Conservation (phyloP, 805 yeast species). For the Myxozyma vanderwaltii region DNA sequence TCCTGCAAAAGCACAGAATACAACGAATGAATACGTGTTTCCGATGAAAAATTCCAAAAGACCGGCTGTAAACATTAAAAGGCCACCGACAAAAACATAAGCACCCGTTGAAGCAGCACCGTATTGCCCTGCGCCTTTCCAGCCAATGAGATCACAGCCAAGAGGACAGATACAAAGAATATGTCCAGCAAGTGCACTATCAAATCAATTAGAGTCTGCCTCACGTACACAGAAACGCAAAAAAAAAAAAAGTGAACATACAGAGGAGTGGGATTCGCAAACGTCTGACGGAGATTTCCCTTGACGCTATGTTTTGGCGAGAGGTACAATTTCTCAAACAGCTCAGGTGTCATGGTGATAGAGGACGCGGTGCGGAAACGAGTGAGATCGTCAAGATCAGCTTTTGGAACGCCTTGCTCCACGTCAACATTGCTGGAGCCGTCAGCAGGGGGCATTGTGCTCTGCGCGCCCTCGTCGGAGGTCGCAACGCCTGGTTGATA, state of each 20-base stretch:
- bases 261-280: slow-evolving; percentile 35
- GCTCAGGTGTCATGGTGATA: slow-evolving; percentile 33
- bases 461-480: not conserved
- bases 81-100: slow-evolving; percentile 29
- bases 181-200: slow-evolving; percentile 28
- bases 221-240: too few relatives aligned
- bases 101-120: slow-evolving; percentile 35
- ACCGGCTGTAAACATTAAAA: slow-evolving; percentile 28
- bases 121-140: slow-evolving; percentile 32
- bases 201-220: too few relatives aligned
- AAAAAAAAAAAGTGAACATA: not conserved
- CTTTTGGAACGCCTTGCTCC: not conserved
- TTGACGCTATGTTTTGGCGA: slow-evolving; percentile 28
- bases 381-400: slow-evolving; percentile 28
- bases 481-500: slow-evolving; percentile 1
- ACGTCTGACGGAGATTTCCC: slow-evolving; percentile 31
- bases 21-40: slow-evolving; percentile 34
- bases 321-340: slow-evolving; percentile 34
- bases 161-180: slow-evolving; percentile 27
- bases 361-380: slow-evolving; percentile 33
- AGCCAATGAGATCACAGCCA: slow-evolving; percentile 34
- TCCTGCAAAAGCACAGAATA: slow-evolving; percentile 30
- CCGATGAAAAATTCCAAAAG: slow-evolving; percentile 35
- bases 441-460: not conserved
- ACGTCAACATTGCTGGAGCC: not conserved